Percentiles rank a stretch among this genome's conserved stretches.
phyloP scores from a whole-genome alignment of 495 filamentous ascomycete genomes.

The Daldinia loculata region DNA sequence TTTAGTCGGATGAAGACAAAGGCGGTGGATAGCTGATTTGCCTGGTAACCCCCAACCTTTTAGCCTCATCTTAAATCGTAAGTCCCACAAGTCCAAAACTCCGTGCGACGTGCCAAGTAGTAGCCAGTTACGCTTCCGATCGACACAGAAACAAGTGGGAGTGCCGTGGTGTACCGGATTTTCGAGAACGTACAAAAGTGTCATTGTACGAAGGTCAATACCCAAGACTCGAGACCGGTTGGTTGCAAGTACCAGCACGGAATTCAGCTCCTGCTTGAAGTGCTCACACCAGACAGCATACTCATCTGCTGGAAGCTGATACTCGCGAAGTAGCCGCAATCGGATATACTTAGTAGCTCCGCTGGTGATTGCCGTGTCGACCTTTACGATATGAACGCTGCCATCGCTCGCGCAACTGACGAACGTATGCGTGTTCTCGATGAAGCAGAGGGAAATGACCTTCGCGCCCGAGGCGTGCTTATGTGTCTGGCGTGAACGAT shows the following conservation, averaged over 20 bases:
- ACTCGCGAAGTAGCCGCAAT: conserved; percentile 76
- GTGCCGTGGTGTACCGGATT: conserved; percentile 96
- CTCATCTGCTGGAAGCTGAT: conserved; percentile 77
- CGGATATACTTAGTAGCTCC: conserved; percentile 77
- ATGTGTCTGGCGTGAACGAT: conserved; percentile 88
- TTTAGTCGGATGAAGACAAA: conserved; percentile 79
- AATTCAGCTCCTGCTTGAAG: conserved; percentile 81
- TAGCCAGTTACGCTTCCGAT: conserved; percentile 86
- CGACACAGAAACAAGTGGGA: conserved; percentile 90
- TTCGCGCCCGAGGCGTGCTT: conserved; percentile 72
- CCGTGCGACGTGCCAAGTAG: conserved; percentile 92
- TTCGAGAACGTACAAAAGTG: conserved; percentile 76
- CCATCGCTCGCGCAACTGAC: conserved; percentile 90
- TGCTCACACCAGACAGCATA: conserved; percentile 93
- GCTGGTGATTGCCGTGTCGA: conserved; percentile 73
- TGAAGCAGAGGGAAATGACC: conserved; percentile 83
- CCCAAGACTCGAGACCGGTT: conserved; percentile 84
- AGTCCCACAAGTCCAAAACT: conserved; percentile 93
- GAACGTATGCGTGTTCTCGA: conserved; percentile 94
- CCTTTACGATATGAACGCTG: conserved; percentile 85
- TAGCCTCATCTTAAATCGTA: conserved; percentile 86
- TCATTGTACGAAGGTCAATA: conserved; percentile 89
- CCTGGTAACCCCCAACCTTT: conserved; percentile 91
- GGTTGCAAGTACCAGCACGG: conserved; percentile 84
- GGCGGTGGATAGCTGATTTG: conserved; percentile 79